Base-by-base conservation (phyloP, 768 basidiomycete species). In the Glaciozyma martinii region DNA sequence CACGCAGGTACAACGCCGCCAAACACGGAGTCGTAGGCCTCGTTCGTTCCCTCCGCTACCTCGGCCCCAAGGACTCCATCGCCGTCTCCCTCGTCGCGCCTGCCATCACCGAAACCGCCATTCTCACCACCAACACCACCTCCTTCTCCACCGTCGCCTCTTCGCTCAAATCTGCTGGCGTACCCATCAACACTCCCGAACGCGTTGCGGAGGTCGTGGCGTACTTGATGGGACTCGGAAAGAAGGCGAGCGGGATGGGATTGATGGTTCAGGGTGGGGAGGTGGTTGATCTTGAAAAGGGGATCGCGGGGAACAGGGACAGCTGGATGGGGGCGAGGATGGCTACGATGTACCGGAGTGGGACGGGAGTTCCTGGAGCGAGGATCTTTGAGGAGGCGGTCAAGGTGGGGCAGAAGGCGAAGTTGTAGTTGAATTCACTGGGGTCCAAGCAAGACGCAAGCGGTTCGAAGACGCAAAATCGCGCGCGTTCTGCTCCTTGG, bases 71-170 rank as follows among this genome's bases (percentile, higher is more conserved):
- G 7, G 37, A 56, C 33, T 25, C n/a, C 8, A 42, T 56, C 13
- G 33, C 55, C 37, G 40, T 56, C 55, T 56, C 55, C 55, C 55
- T 56, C 55, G 55, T 56, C 30, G 55, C 55, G 33, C 55, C 55
- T 23, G 55, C 55, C 23, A 56, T 56, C 55, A 56, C 55, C 2
- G 29, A 33, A 8, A 56, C 55, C 15, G 25, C 55, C 12, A n/a
- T 56, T n/a, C 55, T 56, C 37, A 12, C 23, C 37, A 40, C 55
- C n/a, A 3, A 37, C 37, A n/a, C 10, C n/a, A 18, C 10, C n/a
- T 6, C 37, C 13, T 29, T 13, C n/a, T 16, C 25, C 5, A n/a
- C 21, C n/a, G n/a, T n/a, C 21, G 29, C n/a, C 29, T 10, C 10
- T 12, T 12, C n/a, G 1, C 23, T 56, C 37, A 40, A 40, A n/a